Evolutionary conservation across 192 early-diverging fungal genomes (phyloP).

Genomic region (Backusella sp.): DNA sequence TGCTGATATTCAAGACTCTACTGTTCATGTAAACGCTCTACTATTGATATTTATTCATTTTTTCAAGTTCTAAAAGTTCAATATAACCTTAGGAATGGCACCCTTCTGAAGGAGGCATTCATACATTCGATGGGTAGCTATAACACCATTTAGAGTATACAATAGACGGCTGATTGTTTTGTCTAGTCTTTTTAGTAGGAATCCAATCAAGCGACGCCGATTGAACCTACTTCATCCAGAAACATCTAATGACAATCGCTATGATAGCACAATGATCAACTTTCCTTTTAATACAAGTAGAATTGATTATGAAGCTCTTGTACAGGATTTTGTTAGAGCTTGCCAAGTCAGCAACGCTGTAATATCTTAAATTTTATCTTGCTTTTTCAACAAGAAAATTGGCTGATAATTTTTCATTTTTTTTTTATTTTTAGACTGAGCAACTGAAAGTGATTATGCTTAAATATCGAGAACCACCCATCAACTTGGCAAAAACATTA

Average conservation of each 20-base stretch:
- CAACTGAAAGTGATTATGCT: slow-evolving; percentile 28
- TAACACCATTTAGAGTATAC: too few species aligned
- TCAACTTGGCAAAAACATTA: slow-evolving; percentile 25
- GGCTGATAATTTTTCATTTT: neutral
- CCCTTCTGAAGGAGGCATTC: neutral
- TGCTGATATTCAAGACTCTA: slow-evolving; percentile 24
- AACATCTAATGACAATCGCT: neutral
- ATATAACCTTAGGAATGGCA: slow-evolving; percentile 7
- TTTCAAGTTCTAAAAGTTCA: neutral
- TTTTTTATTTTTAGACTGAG: slow-evolving; percentile 19
- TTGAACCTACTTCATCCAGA: slow-evolving; percentile 30
- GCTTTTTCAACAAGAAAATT: neutral
- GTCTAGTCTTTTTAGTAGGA: slow-evolving; percentile 24
- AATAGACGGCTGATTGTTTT: neutral
- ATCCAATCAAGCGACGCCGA: slow-evolving; percentile 30
- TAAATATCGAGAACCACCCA: slow-evolving; percentile 33
- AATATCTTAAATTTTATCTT: neutral
- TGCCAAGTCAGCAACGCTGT: slow-evolving; percentile 27
- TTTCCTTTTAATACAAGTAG: slow-evolving; percentile 9
- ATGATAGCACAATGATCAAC: slow-evolving; percentile 18
- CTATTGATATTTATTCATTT: neutral
- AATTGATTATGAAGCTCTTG: slow-evolving; percentile 28
- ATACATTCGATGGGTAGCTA: slow-evolving; percentile 17
- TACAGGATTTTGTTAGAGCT: slow-evolving; percentile 27
- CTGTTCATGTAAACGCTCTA: slow-evolving; percentile 5